Evolutionary conservation across 1,139 yeast species (phyloP), one percentile per base, ranked within the genome.

Genomic region (Suhomyces bribrorum): DNA sequence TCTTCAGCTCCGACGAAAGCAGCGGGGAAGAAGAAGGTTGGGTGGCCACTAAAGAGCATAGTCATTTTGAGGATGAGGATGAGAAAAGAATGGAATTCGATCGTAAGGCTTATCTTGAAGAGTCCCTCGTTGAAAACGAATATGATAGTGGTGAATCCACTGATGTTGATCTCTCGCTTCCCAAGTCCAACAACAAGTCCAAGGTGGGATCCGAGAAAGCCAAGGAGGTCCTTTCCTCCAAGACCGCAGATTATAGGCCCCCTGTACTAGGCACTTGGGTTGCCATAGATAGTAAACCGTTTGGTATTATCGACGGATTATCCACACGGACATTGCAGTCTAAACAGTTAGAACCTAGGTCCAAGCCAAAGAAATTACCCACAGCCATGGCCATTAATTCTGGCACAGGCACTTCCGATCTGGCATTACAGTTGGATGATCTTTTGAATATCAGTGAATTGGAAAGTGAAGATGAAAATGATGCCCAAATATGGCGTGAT

Each of bases 211-310:
- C 88, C 7, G 82, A 84, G 49, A 80, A 86, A 45, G 90, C 92
- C 2, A 89, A 92, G 48, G 97, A 92, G 59, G 88, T 92, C 9
- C 73, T 92, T 14, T 84, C 95, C 7, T 83, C 95, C 1, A 84
- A 89, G 36, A 82, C 85, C 6, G 83, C 86, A 20, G 90, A 90
- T 40, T 81, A 90, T 45, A 69, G 95, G 38, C 97, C 97, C 2
- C 98, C 98, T 2, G 77, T 87, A 17, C 69, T 92, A 42, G 97
- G 97, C 0, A 84, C 96, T 1, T 92, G 97, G 95, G 80, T 83
- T 11, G 86, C 96, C 18, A 59, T 75, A 5, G 86, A 82, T 43
- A 77, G 78, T 36, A 82, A 87, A 51, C 97, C 96, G 0, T 88
- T 86, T 62, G 95, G 96, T 18, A 88, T 92, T 43, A 90, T 92